Conservation (phyloP, 1,284 basidiomycete species). For the Ceratobasidium sp. region DNA sequence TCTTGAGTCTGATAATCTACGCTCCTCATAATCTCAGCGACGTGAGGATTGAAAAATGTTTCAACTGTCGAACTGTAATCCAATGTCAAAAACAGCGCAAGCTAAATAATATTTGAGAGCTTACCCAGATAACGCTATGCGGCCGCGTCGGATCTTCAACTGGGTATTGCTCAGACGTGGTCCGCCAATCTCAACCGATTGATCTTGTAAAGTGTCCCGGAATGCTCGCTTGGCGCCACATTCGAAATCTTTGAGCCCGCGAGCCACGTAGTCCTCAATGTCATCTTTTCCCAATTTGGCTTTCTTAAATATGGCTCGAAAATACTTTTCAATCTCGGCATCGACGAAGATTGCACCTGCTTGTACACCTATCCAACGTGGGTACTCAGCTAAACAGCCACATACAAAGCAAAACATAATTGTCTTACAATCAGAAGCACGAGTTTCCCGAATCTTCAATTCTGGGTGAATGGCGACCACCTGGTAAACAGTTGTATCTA, state of each 20-base stretch:
- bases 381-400: not conserved
- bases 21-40: slow-evolving; percentile 3
- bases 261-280: slow-evolving; percentile 14
- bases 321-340: slow-evolving; percentile 1
- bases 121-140: slow-evolving; percentile 21
- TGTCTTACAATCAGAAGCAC: slow-evolving; percentile 28
- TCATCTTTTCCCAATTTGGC: slow-evolving; percentile 9
- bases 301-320: not conserved
- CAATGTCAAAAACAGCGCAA: not conserved
- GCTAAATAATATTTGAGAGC: not conserved
- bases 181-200: slow-evolving; percentile 1
- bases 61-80: not conserved
- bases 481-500: slow-evolving; percentile 44
- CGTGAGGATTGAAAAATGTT: slow-evolving; percentile 25
- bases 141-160: slow-evolving; percentile 6
- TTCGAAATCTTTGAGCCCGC: slow-evolving; percentile 35
- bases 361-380: slow-evolving; percentile 24
- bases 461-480: not conserved
- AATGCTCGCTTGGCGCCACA: slow-evolving; percentile 25
- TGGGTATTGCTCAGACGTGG: slow-evolving; percentile 16
- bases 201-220: not conserved
- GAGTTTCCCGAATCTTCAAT: slow-evolving; percentile 18
- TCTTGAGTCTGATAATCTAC: not conserved
- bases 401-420: too few species aligned
- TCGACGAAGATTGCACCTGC: slow-evolving; percentile 39